These are phyloP conservation scores for Geosmithia morbida DNA, from an alignment of 2,329 filamentous ascomycete genomes.

Conservation along the genomic window DNA sequence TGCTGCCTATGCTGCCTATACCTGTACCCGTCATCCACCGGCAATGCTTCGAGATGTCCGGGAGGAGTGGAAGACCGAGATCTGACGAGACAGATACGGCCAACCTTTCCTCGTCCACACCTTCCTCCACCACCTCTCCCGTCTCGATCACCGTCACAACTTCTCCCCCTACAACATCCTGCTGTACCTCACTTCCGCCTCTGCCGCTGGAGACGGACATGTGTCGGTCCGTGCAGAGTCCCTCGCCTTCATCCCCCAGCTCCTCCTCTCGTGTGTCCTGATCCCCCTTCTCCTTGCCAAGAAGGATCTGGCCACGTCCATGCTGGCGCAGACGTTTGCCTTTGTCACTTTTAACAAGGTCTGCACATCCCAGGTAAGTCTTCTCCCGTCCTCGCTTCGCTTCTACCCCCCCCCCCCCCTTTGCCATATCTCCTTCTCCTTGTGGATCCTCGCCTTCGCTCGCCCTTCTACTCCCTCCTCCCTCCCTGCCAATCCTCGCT, in stretches of 20 bases:
- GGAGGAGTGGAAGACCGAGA: no score
- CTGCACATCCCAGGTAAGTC: slow-evolving; percentile 78
- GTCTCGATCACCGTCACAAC: slow-evolving; percentile 94
- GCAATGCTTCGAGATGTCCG: no score
- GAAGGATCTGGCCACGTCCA: slow-evolving; percentile 64
- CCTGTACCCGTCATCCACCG: no score
- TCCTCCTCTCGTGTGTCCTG: slow-evolving; percentile 62
- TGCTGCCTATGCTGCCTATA: no score
- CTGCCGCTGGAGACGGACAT: slow-evolving; percentile 11
- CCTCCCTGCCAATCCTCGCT: neutral
- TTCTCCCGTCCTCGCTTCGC: neutral
- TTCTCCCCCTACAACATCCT: slow-evolving; percentile 94
- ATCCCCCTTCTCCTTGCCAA: slow-evolving; percentile 69
- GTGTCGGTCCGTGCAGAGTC: slow-evolving; percentile 46
- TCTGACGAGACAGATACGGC: slow-evolving; percentile 48
- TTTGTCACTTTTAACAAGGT: slow-evolving; percentile 99
- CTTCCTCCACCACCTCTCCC: slow-evolving; percentile 81
- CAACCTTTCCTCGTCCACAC: slow-evolving; percentile 75
- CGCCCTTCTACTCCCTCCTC: neutral
- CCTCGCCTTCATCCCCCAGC: slow-evolving; percentile 77
- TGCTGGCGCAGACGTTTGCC: slow-evolving; percentile 92
- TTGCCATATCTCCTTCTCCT: neutral
- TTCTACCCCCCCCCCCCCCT: neutral
- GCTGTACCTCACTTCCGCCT: slow-evolving; percentile 70
- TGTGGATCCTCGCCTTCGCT: neutral